Percentiles rank a stretch among this genome's conserved stretches.
Evolutionary conservation across 768 basidiomycete genomes (phyloP).

Genomic region (Mycena venus): DNA sequence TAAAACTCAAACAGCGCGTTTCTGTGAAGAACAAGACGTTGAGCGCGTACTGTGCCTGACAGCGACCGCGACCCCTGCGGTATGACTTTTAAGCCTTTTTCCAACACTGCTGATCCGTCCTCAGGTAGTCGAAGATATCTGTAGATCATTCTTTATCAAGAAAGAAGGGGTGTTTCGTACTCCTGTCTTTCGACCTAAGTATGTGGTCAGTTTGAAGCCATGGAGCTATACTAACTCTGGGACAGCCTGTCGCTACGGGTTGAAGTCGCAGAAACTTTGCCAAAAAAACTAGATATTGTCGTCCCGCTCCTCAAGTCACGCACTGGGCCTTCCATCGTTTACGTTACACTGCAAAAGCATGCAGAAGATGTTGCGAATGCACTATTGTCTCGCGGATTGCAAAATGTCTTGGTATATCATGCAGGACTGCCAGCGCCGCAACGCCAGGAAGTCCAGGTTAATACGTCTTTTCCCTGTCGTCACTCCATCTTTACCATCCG

Average conservation of each 20-base stretch:
- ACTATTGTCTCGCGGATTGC: conserved; percentile 46
- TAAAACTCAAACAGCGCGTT: too few species aligned
- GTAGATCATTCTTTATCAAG: conserved; percentile 58
- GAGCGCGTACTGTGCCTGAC: conserved; percentile 57
- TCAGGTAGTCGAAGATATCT: conserved; percentile 57
- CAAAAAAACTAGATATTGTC: conserved; percentile 51
- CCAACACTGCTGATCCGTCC: not conserved
- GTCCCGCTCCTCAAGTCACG: conserved; percentile 51
- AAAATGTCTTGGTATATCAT: conserved; percentile 51
- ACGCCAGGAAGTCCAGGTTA: conserved; percentile 50
- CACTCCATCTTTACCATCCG: not conserved
- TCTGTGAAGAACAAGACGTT: conserved; percentile 59
- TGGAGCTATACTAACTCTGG: not conserved
- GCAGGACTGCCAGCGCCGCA: conserved; percentile 54
- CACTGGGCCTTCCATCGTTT: conserved; percentile 59
- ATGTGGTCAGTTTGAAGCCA: conserved; percentile 35
- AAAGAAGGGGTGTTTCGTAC: conserved; percentile 57
- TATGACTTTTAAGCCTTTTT: not conserved
- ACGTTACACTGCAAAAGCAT: conserved; percentile 59
- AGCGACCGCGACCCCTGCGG: not conserved
- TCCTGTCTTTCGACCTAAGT: conserved; percentile 61
- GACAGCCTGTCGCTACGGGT: conserved; percentile 52
- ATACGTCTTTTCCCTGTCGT: not conserved
- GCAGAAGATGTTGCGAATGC: conserved; percentile 51
- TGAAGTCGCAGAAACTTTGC: conserved; percentile 45